Conservation (phyloP, 2,329 filamentous ascomycete genomes). For the Sarocladiaceae sp. region DNA sequence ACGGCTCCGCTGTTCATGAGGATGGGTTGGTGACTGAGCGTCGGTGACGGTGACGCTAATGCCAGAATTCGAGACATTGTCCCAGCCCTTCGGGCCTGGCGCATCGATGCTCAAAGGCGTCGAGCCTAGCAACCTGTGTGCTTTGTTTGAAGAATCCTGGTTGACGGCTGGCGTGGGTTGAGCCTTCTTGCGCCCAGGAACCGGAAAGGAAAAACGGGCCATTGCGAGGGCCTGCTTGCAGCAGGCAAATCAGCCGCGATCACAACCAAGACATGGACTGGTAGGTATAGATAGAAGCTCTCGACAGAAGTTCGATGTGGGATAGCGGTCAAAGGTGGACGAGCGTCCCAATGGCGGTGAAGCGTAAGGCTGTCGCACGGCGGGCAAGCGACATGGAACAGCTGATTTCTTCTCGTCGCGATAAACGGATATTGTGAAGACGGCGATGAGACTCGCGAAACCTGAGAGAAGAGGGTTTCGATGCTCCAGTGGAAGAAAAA, state of each 20-base stretch:
- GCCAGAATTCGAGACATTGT: conserved; percentile 33
- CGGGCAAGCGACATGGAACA: too few relatives aligned
- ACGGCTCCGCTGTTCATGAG: conserved; percentile 12
- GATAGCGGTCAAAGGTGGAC: too few relatives aligned
- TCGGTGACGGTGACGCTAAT: conserved; percentile 40
- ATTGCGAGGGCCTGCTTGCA: conserved; percentile 14
- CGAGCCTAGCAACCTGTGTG: conserved; percentile 42
- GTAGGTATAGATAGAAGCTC: too few relatives aligned
- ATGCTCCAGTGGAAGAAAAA: not conserved
- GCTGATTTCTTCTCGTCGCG: too few relatives aligned
- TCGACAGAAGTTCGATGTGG: too few relatives aligned
- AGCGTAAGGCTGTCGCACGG: too few relatives aligned
- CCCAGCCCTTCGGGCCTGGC: conserved; percentile 28
- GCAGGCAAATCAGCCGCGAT: conserved; percentile 3
- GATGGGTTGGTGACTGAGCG: conserved; percentile 28
- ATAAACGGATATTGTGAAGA: not conserved
- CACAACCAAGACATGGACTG: not conserved
- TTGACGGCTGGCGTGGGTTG: conserved; percentile 20
- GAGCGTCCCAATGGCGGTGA: too few relatives aligned
- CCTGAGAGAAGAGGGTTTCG: not conserved
- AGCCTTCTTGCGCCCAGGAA: conserved; percentile 41
- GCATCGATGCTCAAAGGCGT: conserved; percentile 37
- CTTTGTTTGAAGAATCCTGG: conserved; percentile 38
- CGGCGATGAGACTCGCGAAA: not conserved
- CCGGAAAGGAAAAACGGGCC: conserved; percentile 22